A percentile compares a stretch with the other conserved stretches of the same genome.
These are phyloP conservation scores for Theobroma grandiflorum DNA, from an alignment of 441 rosid genomes.

Conservation along the genomic window DNA sequence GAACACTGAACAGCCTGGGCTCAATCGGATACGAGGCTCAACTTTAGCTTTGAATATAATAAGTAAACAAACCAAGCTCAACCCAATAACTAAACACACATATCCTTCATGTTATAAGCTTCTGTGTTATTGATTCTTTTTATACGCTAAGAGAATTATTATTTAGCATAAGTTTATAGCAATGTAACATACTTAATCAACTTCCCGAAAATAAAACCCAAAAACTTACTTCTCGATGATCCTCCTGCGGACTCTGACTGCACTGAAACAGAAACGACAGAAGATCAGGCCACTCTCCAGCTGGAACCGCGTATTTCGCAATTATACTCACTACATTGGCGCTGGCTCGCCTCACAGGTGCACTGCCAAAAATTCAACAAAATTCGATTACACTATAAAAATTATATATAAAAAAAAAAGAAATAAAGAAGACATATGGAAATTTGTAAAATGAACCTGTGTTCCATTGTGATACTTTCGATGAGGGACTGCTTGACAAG, in stretches of 20 bases:
- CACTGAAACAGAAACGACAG: slow-evolving; percentile 91
- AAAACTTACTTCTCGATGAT: slow-evolving; percentile 88
- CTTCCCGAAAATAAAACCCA: not conserved
- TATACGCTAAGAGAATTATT: not conserved
- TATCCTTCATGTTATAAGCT: not conserved
- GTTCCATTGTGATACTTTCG: slow-evolving; percentile 97
- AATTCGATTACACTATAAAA: not conserved
- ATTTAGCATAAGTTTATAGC: not conserved
- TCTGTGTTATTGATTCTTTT: not conserved
- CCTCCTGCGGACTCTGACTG: slow-evolving; percentile 97
- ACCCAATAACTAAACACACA: too few relatives aligned
- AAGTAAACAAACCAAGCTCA: too few relatives aligned
- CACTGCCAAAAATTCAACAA: slow-evolving; percentile 47
- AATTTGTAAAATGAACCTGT: slow-evolving; percentile 58
- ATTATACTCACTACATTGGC: slow-evolving; percentile 96
- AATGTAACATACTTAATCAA: not conserved
- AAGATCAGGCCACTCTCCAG: slow-evolving; percentile 99
- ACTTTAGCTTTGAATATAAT: too few relatives aligned
- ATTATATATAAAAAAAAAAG: not conserved
- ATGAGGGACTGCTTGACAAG: slow-evolving; percentile 90
- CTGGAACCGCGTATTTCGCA: slow-evolving; percentile 95
- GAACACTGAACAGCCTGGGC: too few relatives aligned
- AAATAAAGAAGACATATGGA: not conserved
- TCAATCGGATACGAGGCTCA: too few relatives aligned
- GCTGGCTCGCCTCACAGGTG: slow-evolving; percentile 97